A percentile compares a stretch with the other conserved stretches of the same genome.
Evolutionary conservation across 352 stramenopile genomes (phyloP).

Genomic region (Pythium coloratum): DNA sequence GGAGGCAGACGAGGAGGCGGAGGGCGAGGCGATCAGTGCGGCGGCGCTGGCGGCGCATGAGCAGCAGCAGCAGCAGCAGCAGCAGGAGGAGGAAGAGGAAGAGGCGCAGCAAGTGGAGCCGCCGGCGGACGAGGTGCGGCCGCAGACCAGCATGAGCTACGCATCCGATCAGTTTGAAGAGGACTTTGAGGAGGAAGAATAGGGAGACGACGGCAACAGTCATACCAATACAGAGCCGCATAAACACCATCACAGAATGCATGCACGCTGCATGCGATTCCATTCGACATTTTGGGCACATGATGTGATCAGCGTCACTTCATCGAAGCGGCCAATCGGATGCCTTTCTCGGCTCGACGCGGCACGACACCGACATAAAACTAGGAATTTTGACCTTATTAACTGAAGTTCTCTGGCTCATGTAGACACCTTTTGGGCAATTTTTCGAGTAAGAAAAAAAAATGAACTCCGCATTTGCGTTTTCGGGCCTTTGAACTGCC

Average conservation of each 20-base stretch:
- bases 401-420: too few species aligned
- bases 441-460: too few species aligned
- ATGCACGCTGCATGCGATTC: neutral
- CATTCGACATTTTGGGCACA: neutral
- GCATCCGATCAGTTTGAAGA: slow-evolving; percentile 65
- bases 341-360: neutral
- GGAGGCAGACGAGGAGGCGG: neutral
- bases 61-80: neutral
- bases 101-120: neutral
- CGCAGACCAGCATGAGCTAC: slow-evolving; percentile 63
- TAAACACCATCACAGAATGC: neutral
- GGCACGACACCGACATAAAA: neutral
- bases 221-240: neutral
- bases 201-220: neutral
- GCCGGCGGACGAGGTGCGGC: slow-evolving; percentile 18
- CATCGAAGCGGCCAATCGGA: slow-evolving; percentile 6
- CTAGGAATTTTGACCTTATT: slow-evolving; percentile 6
- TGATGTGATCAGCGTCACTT: too few species aligned
- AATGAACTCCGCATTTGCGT: too few species aligned
- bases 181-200: slow-evolving; percentile 37
- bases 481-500: too few species aligned
- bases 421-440: too few species aligned
- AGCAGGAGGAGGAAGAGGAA: neutral
- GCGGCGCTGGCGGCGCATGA: slow-evolving; percentile 2
- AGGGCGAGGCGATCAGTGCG: neutral